Evolutionary conservation across 352 stramenopile species (phyloP).

Genomic region (Halophytophthora polymorphica): DNA sequence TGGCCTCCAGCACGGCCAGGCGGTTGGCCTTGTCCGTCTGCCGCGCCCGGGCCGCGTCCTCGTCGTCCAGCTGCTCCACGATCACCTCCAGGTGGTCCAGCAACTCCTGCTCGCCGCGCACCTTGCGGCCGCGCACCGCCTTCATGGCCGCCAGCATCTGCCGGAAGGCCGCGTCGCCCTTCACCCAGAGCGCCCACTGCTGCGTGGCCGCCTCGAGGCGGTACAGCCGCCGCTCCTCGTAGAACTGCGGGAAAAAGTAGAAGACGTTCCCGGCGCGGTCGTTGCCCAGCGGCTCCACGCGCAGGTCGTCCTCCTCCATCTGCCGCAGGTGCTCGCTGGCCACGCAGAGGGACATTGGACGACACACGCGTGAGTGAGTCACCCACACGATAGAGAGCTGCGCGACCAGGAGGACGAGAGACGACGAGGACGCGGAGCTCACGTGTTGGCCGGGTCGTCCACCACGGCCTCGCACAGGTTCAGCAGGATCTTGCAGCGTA

Average conservation of each 20-base stretch:
- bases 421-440: slow-evolving; percentile 10
- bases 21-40: slow-evolving; percentile 74
- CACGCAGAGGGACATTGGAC: slow-evolving; percentile 3
- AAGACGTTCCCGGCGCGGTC: slow-evolving; percentile 74
- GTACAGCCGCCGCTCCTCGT: slow-evolving; percentile 80
- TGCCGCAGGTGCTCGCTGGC: slow-evolving; percentile 76
- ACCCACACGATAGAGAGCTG: slow-evolving; percentile 1
- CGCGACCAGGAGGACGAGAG: no score
- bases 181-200: slow-evolving; percentile 74
- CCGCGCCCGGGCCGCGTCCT: slow-evolving; percentile 41
- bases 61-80: slow-evolving; percentile 74
- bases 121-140: slow-evolving; percentile 57
- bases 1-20: slow-evolving; percentile 77
- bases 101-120: slow-evolving; percentile 69
- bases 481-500: slow-evolving; percentile 79
- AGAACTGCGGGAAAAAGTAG: slow-evolving; percentile 88
- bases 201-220: slow-evolving; percentile 42
- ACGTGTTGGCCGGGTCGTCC: slow-evolving; percentile 78
- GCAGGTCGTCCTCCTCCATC: slow-evolving; percentile 86
- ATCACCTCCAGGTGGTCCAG: slow-evolving; percentile 79
- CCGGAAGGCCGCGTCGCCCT: slow-evolving; percentile 63
- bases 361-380: not conserved
- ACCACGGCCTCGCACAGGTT: slow-evolving; percentile 82
- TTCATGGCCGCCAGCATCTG: slow-evolving; percentile 59
- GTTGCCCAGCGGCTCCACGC: slow-evolving; percentile 66